Conservation (phyloP, 2,329 filamentous ascomycete genomes). For the Monilinia fructigena region DNA sequence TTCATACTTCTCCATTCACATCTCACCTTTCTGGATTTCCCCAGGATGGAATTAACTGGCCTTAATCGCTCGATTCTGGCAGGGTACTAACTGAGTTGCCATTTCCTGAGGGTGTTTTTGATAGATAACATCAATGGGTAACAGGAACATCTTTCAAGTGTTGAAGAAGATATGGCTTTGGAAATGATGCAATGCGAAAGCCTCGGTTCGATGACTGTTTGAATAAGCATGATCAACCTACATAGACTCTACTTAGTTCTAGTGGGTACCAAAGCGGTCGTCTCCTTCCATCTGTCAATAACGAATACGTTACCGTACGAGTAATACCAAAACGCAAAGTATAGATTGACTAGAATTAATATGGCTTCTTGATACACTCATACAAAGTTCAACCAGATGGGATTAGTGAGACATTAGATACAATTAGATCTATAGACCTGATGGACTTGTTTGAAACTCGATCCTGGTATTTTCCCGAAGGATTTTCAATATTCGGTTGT, state of each 20-base stretch:
- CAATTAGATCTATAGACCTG: neutral
- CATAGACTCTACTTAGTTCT: no score
- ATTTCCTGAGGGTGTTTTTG: constrained; percentile 31
- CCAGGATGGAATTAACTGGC: constrained; percentile 72
- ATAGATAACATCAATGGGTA: constrained; percentile 1
- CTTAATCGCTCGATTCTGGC: constrained; percentile 75
- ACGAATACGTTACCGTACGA: no score
- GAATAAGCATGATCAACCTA: constrained; percentile 7
- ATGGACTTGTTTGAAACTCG: neutral
- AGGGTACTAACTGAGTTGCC: constrained; percentile 45
- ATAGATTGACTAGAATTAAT: neutral
- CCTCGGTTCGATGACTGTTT: constrained; percentile 16
- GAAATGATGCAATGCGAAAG: constrained; percentile 17
- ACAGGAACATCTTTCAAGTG: constrained; percentile 1
- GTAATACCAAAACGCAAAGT: neutral
- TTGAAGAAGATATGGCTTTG: neutral
- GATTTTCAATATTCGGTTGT: neutral
- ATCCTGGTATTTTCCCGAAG: neutral
- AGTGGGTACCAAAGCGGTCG: neutral
- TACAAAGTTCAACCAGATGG: neutral
- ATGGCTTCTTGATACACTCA: neutral
- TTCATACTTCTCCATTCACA: neutral
- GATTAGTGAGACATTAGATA: neutral
- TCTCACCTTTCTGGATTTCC: constrained; percentile 82
- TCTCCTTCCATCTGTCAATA: neutral